These are phyloP conservation scores for Adansonia digitata DNA, from an alignment of 345 rosid genomes.

Conservation along the genomic window DNA sequence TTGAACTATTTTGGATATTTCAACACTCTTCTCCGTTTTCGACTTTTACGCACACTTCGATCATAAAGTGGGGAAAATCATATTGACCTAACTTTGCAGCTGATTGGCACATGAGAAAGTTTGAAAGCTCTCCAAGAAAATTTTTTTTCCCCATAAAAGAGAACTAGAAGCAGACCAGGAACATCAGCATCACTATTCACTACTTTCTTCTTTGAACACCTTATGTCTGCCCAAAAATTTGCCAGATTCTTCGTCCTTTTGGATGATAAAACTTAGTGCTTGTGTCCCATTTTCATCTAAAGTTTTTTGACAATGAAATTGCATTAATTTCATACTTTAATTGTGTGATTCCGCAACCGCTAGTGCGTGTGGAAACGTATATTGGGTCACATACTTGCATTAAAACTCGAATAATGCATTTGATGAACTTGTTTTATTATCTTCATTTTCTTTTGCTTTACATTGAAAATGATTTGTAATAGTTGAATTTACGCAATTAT, in stretches of 20 bases:
- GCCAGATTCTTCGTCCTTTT: neutral
- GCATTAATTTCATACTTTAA: neutral
- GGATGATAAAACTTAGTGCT: neutral
- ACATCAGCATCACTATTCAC: neutral
- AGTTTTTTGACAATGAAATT: constrained; percentile 5
- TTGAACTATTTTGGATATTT: neutral
- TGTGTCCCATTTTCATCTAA: constrained; percentile 6
- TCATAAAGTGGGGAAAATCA: neutral
- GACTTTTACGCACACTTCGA: neutral
- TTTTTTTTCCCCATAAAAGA: neutral
- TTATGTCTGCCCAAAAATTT: neutral
- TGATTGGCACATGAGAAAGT: neutral
- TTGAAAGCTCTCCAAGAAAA: neutral
- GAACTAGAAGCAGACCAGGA: neutral
- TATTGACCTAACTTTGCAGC: neutral
- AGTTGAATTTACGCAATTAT: constrained; percentile 9
- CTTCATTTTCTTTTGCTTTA: neutral
- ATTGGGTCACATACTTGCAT: constrained; percentile 2
- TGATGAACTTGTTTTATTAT: neutral
- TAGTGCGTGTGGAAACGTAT: neutral
- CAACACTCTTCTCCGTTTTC: neutral
- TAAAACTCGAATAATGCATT: constrained; percentile 5
- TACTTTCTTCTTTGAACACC: neutral
- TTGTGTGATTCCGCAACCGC: constrained; percentile 3
- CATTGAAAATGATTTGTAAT: neutral